phyloP scores from a whole-genome alignment of 1,139 yeast genomes.

The Scheffersomyces parashehatae region DNA sequence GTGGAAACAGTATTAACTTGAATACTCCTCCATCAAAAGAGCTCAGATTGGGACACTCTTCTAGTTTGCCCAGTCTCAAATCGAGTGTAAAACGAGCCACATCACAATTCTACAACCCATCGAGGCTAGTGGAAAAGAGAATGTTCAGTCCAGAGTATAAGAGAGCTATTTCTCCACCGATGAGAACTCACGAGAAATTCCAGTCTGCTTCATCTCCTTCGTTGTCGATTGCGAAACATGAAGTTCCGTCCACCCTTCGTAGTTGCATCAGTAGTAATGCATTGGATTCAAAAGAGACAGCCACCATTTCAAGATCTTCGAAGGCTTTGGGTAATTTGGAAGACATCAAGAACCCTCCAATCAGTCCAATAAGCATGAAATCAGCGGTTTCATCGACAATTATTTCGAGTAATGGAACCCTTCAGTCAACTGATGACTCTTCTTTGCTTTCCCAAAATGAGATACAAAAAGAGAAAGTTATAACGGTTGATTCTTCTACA shows the following conservation, averaged over 20 bases:
- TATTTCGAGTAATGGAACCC: slow-evolving; percentile 30
- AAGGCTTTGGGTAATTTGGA: background rate
- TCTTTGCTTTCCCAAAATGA: slow-evolving; percentile 26
- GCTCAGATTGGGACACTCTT: slow-evolving; percentile 37
- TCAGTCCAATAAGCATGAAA: slow-evolving; percentile 29
- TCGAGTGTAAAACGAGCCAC: slow-evolving; percentile 16
- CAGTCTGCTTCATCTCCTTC: slow-evolving; percentile 1
- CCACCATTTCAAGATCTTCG: too few relatives aligned
- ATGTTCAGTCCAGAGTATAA: slow-evolving; percentile 6
- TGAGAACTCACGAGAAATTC: slow-evolving; percentile 5
- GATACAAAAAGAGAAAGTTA: background rate
- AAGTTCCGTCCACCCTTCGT: background rate
- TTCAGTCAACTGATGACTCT: slow-evolving; percentile 36
- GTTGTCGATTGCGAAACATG: background rate
- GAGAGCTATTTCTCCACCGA: slow-evolving; percentile 10
- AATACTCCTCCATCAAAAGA: slow-evolving; percentile 10
- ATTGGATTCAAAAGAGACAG: background rate
- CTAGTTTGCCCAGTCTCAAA: slow-evolving; percentile 40
- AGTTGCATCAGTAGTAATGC: background rate
- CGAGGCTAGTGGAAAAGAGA: slow-evolving; percentile 10
- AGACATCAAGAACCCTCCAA: slow-evolving; percentile 10
- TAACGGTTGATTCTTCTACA: background rate
- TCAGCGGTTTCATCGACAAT: slow-evolving; percentile 32
- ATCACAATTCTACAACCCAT: slow-evolving; percentile 7
- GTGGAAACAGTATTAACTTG: slow-evolving; percentile 9